Percentiles rank a stretch among this genome's conserved stretches.
These are phyloP conservation scores for Chenopodium suecicum DNA, from an alignment of 148 eudicot genomes.

Conservation along the genomic window DNA sequence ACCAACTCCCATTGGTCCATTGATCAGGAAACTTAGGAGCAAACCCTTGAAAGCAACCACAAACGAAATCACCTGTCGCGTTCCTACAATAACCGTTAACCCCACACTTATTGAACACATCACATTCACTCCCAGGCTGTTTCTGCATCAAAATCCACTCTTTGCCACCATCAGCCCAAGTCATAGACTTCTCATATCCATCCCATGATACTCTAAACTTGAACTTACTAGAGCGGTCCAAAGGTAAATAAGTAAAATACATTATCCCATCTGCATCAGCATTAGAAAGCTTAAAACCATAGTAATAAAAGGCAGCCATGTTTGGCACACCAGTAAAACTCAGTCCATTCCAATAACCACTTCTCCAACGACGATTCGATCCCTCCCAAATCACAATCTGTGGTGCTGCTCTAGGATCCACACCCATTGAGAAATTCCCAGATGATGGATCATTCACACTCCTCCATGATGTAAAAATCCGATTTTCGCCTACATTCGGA, in stretches of 20 bases:
- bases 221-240: constrained; percentile 14
- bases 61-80: constrained; percentile 6
- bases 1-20: constrained; percentile 42
- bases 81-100: constrained; percentile 32
- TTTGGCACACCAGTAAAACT: constrained; percentile 41
- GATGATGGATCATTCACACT: constrained; percentile 47
- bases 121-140: constrained; percentile 37
- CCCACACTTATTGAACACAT: constrained; percentile 40
- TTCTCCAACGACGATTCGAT: constrained; percentile 42
- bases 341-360: constrained; percentile 51
- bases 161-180: constrained; percentile 15
- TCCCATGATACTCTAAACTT: constrained; percentile 37
- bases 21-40: constrained; percentile 31
- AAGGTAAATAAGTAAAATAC: constrained; percentile 38
- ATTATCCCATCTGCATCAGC: constrained; percentile 22
- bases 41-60: constrained; percentile 50
- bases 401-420: constrained; percentile 51
- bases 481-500: constrained; percentile 20
- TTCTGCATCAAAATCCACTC: constrained; percentile 29
- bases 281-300: constrained; percentile 40
- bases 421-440: constrained; percentile 49
- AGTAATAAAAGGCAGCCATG: constrained; percentile 30
- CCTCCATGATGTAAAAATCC: constrained; percentile 49
- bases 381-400: constrained; percentile 59
- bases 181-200: constrained; percentile 35